Conservation (phyloP, 1,284 basidiomycete species). For the Tilletia horrida region DNA sequence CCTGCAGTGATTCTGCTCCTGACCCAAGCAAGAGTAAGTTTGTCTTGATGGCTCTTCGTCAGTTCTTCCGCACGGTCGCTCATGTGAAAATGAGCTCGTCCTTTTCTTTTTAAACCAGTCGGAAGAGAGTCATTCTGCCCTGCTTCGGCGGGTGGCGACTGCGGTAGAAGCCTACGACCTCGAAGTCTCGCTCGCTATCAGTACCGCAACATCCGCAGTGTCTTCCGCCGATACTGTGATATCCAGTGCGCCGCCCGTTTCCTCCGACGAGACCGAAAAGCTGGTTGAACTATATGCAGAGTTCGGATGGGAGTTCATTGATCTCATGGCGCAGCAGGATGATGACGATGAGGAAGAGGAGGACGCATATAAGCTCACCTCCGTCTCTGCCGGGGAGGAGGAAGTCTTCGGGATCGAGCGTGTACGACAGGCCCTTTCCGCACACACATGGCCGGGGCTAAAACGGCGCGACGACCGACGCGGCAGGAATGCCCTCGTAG, state of each 20-base stretch:
- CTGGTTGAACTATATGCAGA: conserved; percentile 39
- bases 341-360: conserved; percentile 25
- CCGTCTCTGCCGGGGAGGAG: conserved; percentile 16
- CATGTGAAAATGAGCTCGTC: no score
- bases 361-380: background rate
- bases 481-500: background rate
- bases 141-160: background rate
- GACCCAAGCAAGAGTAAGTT: conserved; percentile 16
- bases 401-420: conserved; percentile 38
- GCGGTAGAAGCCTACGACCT: conserved; percentile 24
- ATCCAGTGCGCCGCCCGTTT: background rate
- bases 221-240: conserved; percentile 19
- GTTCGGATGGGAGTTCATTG: conserved; percentile 44
- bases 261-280: conserved; percentile 20
- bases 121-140: background rate
- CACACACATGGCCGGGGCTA: conserved; percentile 42
- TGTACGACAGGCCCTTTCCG: conserved; percentile 41
- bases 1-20: conserved; percentile 22
- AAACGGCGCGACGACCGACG: conserved; percentile 27
- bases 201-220: conserved; percentile 18
- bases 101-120: no score
- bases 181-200: conserved; percentile 25
- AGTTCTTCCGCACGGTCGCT: no score
- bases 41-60: background rate
- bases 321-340: conserved; percentile 18